phyloP scores from a whole-genome alignment of 2,329 filamentous ascomycete species.

The Colletotrichum lindemuthianum region DNA sequence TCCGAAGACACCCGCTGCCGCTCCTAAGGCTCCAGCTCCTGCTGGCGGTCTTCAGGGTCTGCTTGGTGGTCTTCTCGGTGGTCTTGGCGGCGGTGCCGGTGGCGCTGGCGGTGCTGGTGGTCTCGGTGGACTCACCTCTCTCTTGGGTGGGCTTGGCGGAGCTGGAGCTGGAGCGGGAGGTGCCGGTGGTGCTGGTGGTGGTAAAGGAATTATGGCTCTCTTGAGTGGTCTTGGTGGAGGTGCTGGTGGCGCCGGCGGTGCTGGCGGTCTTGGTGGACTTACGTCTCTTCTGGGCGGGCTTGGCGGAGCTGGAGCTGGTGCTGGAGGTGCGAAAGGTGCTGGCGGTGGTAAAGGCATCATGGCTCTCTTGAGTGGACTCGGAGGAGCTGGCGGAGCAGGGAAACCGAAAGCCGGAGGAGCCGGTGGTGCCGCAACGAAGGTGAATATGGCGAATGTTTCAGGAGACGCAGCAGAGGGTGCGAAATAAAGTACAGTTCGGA shows the following conservation, averaged over 20 bases:
- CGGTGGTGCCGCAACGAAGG: neutral
- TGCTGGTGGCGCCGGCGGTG: slow-evolving; percentile 1
- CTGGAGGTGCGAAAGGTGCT: no score
- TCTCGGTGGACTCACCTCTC: no score
- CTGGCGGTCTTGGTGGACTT: no score
- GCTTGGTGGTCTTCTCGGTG: slow-evolving; percentile 14
- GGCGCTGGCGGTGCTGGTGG: neutral
- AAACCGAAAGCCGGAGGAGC: no score
- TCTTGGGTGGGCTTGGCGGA: no score
- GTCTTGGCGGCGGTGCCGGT: slow-evolving; percentile 9
- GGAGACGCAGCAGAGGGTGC: slow-evolving; percentile 23
- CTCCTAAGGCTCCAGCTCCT: slow-evolving; percentile 4
- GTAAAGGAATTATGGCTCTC: slow-evolving; percentile 1
- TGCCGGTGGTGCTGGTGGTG: no score
- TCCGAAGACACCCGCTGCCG: neutral
- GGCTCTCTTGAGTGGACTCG: neutral
- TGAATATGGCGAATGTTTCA: slow-evolving; percentile 14
- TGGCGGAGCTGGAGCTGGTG: no score
- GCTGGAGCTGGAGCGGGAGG: no score
- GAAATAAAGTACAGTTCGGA: slow-evolving; percentile 21
- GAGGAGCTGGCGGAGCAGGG: no score
- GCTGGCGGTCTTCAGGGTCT: slow-evolving; percentile 17
- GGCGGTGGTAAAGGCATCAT: neutral
- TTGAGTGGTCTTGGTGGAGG: slow-evolving; percentile 12
- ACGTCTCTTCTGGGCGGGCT: no score